These are phyloP conservation scores for Ophiocordyceps camponoti-saundersi DNA, from an alignment of 2,329 filamentous ascomycete genomes.

Conservation along the genomic window DNA sequence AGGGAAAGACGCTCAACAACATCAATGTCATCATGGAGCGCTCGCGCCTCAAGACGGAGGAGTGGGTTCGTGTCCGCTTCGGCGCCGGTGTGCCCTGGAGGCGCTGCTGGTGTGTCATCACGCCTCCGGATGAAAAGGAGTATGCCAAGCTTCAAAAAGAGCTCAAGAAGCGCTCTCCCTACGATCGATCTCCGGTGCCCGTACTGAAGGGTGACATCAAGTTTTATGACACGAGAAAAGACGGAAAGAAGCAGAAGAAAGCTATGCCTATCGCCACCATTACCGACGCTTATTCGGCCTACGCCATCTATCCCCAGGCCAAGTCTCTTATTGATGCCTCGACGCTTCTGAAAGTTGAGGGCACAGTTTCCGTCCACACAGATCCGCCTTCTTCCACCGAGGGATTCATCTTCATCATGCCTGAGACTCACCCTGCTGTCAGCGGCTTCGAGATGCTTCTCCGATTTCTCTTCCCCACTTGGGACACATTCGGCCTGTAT, in stretches of 20 bases:
- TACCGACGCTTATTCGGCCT: constrained; percentile 77
- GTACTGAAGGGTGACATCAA: constrained; percentile 76
- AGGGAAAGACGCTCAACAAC: constrained; percentile 77
- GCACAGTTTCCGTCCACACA: constrained; percentile 73
- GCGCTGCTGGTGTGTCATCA: constrained; percentile 91
- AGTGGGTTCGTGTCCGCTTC: constrained; percentile 91
- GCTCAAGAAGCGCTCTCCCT: constrained; percentile 64
- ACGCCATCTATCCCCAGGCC: constrained; percentile 88
- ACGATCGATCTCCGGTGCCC: constrained; percentile 53
- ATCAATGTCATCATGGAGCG: constrained; percentile 81
- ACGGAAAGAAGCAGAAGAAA: constrained; percentile 80
- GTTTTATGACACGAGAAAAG: constrained; percentile 70
- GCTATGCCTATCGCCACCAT: constrained; percentile 79
- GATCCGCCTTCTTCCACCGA: constrained; percentile 63
- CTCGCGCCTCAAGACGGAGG: constrained; percentile 59
- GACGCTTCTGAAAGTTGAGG: constrained; percentile 86
- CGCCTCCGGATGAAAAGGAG: constrained; percentile 87
- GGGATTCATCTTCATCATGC: constrained; percentile 96
- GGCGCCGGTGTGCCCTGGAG: constrained; percentile 92
- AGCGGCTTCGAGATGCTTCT: constrained; percentile 92
- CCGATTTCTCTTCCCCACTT: constrained; percentile 81
- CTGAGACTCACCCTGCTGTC: constrained; percentile 80
- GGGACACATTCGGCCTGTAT: constrained; percentile 83
- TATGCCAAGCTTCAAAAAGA: constrained; percentile 69
- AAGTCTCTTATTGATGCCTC: constrained; percentile 90